Base-by-base conservation (phyloP, 2,329 filamentous ascomycete genomes). In the Anthostomella pinea region DNA sequence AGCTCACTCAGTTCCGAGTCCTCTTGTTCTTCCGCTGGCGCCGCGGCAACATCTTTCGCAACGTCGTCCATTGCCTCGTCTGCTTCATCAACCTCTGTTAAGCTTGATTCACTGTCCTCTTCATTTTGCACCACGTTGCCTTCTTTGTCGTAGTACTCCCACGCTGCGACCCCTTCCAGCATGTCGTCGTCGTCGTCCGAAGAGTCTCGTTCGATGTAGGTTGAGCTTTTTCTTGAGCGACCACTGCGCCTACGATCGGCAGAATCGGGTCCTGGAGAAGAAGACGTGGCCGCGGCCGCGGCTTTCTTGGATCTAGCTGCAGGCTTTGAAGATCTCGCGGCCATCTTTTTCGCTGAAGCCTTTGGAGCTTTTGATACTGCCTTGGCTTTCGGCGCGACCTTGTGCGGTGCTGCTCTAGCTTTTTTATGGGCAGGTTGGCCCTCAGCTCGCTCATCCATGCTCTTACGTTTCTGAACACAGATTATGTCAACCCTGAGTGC, bases 111-210 rank as follows among this genome's bases (percentile, higher is more conserved):
- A 8, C 45, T 50, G 15, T 55, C 48, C 18, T 56, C 54, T 24
- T 55, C 49, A 13, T 51, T 46, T 18, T 48, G 39, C 21, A 52
- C 30, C 11, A 55, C 57, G 14, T 64, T 62, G 13, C 59, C 64
- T 3, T 59, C 54, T 3, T 63, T 48, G n/a, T 65, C 60, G 10
- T 57, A 61, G 30, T 80, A 80, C 16, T 73, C 65, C 77, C 77
- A 81, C 52, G 75, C 64, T 1, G 75, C 74, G 5, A 80, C 77
- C 2, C 77, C 77, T 30, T 77, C 69, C 16, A 78, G 61, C 77
- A 80, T 81, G 54, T 80, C 77, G 45, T 76, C 69, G 41, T 80
- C 75, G 40, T 80, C 77, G 31, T 75, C 75, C 8, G 69, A 68
- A 38, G 77, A 72, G 37, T 77, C 73, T 20, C 75, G 70, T 54